Evolutionary conservation across 805 yeast genomes (phyloP).

Genomic region (Kuraishia cidri): DNA sequence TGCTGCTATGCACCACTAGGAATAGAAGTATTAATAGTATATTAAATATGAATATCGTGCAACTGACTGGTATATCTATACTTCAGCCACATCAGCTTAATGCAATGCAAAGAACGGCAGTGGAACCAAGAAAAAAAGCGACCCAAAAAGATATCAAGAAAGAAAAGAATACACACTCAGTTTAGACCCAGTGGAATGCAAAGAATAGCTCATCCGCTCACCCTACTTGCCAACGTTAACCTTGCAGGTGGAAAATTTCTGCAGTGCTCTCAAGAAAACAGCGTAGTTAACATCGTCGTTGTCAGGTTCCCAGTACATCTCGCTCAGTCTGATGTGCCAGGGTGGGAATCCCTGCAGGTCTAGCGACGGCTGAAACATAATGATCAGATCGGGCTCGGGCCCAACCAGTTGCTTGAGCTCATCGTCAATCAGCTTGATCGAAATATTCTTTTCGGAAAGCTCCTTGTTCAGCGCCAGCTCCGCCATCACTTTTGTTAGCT

Average conservation of each 20-base stretch:
- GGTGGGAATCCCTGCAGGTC: constrained; percentile 96
- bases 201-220: too few relatives aligned
- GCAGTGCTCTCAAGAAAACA: constrained; percentile 72
- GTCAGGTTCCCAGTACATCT: constrained; percentile 86
- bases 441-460: constrained; percentile 56
- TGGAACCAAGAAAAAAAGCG: too few relatives aligned
- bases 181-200: too few relatives aligned
- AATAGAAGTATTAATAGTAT: too few relatives aligned
- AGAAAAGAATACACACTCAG: too few relatives aligned
- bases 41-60: too few relatives aligned
- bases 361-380: constrained; percentile 77
- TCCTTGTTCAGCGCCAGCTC: constrained; percentile 59
- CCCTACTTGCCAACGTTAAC: constrained; percentile 78
- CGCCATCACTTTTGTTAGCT: constrained; percentile 78
- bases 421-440: constrained; percentile 66
- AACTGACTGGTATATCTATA: too few relatives aligned
- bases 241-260: constrained; percentile 70
- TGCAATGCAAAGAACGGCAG: too few relatives aligned
- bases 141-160: too few relatives aligned
- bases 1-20: too few relatives aligned
- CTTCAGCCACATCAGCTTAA: too few relatives aligned
- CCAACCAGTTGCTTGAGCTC: constrained; percentile 73
- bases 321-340: constrained; percentile 91
- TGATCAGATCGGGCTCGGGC: constrained; percentile 83
- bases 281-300: constrained; percentile 75